Evolutionary conservation across 2,329 filamentous ascomycete species (phyloP), one percentile per base, ranked within the genome.

Genomic region (Seiridium unicorne): DNA sequence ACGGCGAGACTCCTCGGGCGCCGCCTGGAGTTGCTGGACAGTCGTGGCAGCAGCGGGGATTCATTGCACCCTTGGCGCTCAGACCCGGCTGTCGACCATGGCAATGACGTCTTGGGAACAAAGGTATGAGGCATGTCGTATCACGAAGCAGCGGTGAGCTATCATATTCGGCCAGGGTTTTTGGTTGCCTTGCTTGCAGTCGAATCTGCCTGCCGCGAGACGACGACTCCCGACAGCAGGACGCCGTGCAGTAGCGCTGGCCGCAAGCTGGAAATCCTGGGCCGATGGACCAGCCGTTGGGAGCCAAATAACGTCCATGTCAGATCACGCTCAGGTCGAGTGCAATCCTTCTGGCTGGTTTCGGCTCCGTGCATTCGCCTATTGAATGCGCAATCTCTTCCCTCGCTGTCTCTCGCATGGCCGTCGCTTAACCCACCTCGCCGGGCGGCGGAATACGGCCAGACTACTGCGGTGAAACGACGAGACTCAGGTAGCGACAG

Each of bases 61-160:
- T 42, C 18, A 42, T 13, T 42, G 38, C 7, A 8, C 38, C 38
- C 13, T 42, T 7, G 38, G 38, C 38, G 38, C 38, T 42, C 38
- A 42, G 38, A 42, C 38, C 38, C 38, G 38, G 38, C 13, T 42
- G 13, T 42, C 38, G 38, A 42, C 38, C 7, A 42, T 13, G 18
- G 7, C 38, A 42, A 8, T 42, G 38, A 42, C 38, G 38, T 42
- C 38, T 13, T 42, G 38, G 38, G 35, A 38, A n/a, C 49, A 38
- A 38, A 35, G 9, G 13, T n/a, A 10, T 13, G 36, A 11, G 32
- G 11, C 31, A 49, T 35, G n/a, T 31, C 18, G 35, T 18, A 38
- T 18, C 13, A 34, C 26, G n/a, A 47, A 57, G 26, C 54, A 48
- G 54, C 54, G 54, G 54, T 57, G 54, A 57, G 54, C 40, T 46